Evolutionary conservation across 108 stramenopile species (phyloP), one percentile per base, ranked within the genome.

Genomic region (Discostella stelligeroides): DNA sequence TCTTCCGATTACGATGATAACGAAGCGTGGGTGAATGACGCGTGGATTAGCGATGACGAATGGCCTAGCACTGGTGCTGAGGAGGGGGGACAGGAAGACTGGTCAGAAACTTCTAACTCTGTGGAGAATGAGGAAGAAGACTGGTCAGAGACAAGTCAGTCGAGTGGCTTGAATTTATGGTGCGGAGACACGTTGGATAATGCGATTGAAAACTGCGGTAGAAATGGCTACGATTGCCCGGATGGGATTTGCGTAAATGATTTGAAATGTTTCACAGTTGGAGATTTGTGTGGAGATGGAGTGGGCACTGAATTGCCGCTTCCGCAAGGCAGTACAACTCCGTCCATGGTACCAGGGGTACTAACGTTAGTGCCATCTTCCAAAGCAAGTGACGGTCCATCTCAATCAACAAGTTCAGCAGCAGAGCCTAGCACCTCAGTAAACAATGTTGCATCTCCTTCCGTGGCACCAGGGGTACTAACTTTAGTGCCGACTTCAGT

Each of bases 251-350:
- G 76, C 42, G 15, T 69, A 0, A 68, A 57, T 51, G 65, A 54
- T 42, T 39, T 78, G 39, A 78, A 70, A 46, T 78, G 76, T 41
- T 78, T 65, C 42, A 61, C 60, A 64, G 58, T 70, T 40, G 56
- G 57, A 25, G 40, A 56, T 41, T 4, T 29, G 2, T 51, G 38
- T 20, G 49, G 29, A 11, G 63, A 39, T 29, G 49, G 21, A 17
- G 34, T 30, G 47, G 63, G 45, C 12, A 17, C 46, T 30, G 25
- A 34, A 11, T 34, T 25, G 24, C 38, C 30, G 23, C 38, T 9
- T 48, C 12, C 4, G 23, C 17, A 5, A 30, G 7, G 29, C 40
- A 28, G 20, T 37, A 17, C 21, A 45, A 2, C 43, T 45, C 43
- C 43, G 12, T 34, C 34, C 34, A 3, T 34, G 3, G 34, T 6